Percentiles rank a stretch among this genome's conserved stretches.
These are phyloP conservation scores for Trypanosoma boissoni DNA, from an alignment of 208 protist species.

Conservation along the genomic window DNA sequence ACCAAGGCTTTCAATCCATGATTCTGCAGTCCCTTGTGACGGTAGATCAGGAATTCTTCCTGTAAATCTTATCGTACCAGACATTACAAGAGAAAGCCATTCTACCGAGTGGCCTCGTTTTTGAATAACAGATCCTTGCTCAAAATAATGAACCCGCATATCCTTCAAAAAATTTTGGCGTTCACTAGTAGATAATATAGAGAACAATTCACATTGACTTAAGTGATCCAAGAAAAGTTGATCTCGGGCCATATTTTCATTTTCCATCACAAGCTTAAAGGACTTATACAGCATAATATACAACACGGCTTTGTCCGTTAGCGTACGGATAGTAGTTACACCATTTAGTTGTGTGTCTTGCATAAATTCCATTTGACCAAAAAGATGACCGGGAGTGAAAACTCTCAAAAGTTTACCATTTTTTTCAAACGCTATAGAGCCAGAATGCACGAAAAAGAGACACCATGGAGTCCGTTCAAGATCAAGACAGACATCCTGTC, in stretches of 20 bases:
- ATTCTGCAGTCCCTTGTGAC: background rate
- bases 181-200: slow-evolving; percentile 29
- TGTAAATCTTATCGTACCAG: slow-evolving; percentile 48
- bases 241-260: slow-evolving; percentile 41
- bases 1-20: too few species aligned
- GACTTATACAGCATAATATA: slow-evolving; percentile 45
- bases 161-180: slow-evolving; percentile 55
- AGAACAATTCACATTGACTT: slow-evolving; percentile 40
- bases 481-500: slow-evolving; percentile 41
- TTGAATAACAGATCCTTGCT: slow-evolving; percentile 36
- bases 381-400: slow-evolving; percentile 30
- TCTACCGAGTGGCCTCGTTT: slow-evolving; percentile 47
- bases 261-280: slow-evolving; percentile 50
- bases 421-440: slow-evolving; percentile 34
- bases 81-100: slow-evolving; percentile 82
- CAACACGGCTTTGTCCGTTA: slow-evolving; percentile 32
- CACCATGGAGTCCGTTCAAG: slow-evolving; percentile 29
- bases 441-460: slow-evolving; percentile 57
- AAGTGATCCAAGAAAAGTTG: slow-evolving; percentile 63
- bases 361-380: slow-evolving; percentile 35
- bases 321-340: slow-evolving; percentile 32
- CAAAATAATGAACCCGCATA: slow-evolving; percentile 52
- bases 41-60: background rate
- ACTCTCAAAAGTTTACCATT: slow-evolving; percentile 22
- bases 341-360: slow-evolving; percentile 48